phyloP scores from a whole-genome alignment of 2,329 filamentous ascomycete species.

The Penicillium sp. region DNA sequence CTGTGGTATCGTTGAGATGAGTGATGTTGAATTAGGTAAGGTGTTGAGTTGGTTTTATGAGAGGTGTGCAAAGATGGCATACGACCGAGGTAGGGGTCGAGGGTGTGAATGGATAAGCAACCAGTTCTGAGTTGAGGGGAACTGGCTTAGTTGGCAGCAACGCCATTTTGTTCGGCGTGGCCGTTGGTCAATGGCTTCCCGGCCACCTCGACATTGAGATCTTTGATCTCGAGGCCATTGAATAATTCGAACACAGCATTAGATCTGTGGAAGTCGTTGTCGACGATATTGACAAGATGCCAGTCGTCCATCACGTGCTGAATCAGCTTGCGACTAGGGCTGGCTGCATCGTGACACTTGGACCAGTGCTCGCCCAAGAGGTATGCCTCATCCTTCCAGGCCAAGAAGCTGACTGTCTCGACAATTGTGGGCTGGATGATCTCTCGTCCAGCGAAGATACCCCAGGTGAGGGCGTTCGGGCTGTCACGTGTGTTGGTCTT shows the following conservation, averaged over 20 bases:
- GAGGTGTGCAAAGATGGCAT: constrained; percentile 1
- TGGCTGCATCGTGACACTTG: constrained; percentile 76
- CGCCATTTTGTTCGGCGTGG: constrained; percentile 21
- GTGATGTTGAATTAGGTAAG: constrained; percentile 39
- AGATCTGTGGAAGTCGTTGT: constrained; percentile 93
- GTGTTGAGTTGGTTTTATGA: constrained; percentile 18
- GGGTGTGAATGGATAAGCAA: constrained; percentile 11
- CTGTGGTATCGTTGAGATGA: constrained; percentile 38
- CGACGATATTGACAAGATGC: constrained; percentile 95
- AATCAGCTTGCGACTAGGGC: constrained; percentile 76
- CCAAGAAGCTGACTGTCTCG: constrained; percentile 93
- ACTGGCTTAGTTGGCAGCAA: constrained; percentile 28
- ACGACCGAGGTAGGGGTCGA: constrained; percentile 9
- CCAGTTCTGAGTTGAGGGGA: constrained; percentile 12
- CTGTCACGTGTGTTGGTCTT: constrained; percentile 80
- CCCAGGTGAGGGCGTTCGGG: constrained; percentile 98
- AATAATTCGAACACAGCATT: constrained; percentile 83
- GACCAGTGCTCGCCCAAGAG: constrained; percentile 91
- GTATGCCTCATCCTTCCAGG: constrained; percentile 98
- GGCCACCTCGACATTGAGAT: constrained; percentile 36
- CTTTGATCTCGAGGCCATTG: constrained; percentile 60
- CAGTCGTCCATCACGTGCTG: constrained; percentile 82
- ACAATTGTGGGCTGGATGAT: constrained; percentile 99
- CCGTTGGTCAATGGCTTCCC: constrained; percentile 27
- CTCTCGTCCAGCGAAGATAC: constrained; percentile 97